A percentile compares a stretch with the other conserved stretches of the same genome.
phyloP scores from a whole-genome alignment of 139 green algal genomes.

The Nannochloris sp. region DNA sequence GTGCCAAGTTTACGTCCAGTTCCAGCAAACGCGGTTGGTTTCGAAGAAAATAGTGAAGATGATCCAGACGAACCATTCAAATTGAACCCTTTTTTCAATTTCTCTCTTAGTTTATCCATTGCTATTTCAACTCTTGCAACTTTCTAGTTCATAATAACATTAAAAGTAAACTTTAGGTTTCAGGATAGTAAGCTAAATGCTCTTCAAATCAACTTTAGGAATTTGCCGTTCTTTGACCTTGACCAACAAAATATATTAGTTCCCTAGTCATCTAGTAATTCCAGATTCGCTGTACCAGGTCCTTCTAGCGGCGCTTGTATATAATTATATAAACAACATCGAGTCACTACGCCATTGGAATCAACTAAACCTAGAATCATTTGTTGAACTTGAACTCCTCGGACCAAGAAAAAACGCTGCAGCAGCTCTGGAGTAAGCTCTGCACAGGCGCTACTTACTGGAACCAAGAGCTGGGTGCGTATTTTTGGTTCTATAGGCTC shows the following conservation, averaged over 20 bases:
- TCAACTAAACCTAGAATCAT: conserved; percentile 27
- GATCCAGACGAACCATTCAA: neutral
- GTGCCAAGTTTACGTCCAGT: conserved; percentile 16
- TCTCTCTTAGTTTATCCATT: conserved; percentile 20
- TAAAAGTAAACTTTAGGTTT: no score
- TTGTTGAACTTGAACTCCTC: conserved; percentile 19
- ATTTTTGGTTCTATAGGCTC: neutral
- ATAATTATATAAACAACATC: conserved; percentile 37
- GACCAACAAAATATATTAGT: neutral
- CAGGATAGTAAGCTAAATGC: conserved; percentile 1
- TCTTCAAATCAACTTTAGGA: no score
- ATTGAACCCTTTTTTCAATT: conserved; percentile 9
- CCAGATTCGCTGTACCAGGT: conserved; percentile 21
- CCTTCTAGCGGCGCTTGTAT: conserved; percentile 33
- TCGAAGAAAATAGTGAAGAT: neutral
- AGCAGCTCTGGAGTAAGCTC: conserved; percentile 17
- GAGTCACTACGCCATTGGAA: conserved; percentile 21
- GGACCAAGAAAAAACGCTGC: conserved; percentile 19
- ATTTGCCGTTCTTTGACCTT: neutral
- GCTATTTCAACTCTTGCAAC: neutral
- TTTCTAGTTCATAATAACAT: neutral
- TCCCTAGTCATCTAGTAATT: conserved; percentile 27
- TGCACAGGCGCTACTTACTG: conserved; percentile 18
- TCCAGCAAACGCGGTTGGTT: conserved; percentile 19
- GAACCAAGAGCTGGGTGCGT: conserved; percentile 24